Percentiles rank a stretch among this genome's conserved stretches.
Evolutionary conservation across 179 eudicot species (phyloP).

Genomic region (Monotropa hypopitys): DNA sequence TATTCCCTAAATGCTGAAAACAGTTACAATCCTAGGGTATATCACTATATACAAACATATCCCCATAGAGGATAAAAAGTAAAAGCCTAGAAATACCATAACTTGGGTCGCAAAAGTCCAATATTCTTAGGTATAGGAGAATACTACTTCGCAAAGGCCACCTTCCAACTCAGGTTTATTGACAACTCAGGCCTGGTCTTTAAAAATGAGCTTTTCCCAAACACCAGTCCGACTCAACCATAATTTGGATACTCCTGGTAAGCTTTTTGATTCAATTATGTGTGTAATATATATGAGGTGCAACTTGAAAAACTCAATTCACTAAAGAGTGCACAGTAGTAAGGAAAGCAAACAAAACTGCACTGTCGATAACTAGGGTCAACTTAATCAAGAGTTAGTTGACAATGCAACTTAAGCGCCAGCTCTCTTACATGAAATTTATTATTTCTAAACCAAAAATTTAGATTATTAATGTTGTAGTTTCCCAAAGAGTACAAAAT

Average conservation of each 20-base stretch:
- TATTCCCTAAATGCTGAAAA: background rate
- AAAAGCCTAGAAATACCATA: background rate
- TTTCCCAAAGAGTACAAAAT: background rate
- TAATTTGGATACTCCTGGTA: background rate
- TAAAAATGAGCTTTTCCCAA: background rate
- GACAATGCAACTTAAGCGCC: background rate
- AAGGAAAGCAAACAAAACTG: background rate
- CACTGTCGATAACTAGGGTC: background rate
- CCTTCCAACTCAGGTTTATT: background rate
- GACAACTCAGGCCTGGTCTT: background rate
- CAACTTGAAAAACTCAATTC: background rate
- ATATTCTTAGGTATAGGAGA: background rate
- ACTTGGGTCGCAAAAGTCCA: background rate
- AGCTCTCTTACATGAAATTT: background rate
- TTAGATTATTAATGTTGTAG: background rate
- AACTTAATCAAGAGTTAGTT: background rate
- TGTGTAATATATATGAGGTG: background rate
- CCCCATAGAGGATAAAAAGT: background rate
- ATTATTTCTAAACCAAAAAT: background rate
- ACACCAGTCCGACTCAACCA: background rate
- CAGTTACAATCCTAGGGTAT: background rate
- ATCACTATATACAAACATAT: background rate
- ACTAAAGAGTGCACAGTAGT: background rate
- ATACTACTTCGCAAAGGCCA: background rate
- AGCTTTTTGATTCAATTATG: background rate